Evolutionary conservation across 2,329 filamentous ascomycete genomes (phyloP).

Genomic region (Penicillium sp.): DNA sequence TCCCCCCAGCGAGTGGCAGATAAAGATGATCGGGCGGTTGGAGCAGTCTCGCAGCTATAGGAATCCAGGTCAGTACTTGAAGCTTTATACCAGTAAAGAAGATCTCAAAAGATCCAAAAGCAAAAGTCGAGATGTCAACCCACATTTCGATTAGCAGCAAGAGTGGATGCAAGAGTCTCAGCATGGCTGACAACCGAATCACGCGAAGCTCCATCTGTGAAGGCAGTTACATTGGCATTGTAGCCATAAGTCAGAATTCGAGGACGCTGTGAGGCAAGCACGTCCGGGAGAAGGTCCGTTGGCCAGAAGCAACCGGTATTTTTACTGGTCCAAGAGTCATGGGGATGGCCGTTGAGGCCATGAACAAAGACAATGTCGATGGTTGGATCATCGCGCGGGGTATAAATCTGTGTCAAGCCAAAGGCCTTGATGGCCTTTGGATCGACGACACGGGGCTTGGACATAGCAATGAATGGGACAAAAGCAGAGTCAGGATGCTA

Average conservation of each 20-base stretch:
- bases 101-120: neutral
- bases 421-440: constrained; percentile 33
- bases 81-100: neutral
- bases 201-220: constrained; percentile 56
- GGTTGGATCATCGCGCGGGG: constrained; percentile 35
- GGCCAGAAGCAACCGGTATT: constrained; percentile 64
- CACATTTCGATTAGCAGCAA: constrained; percentile 62
- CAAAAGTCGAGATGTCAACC: constrained; percentile 9
- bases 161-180: constrained; percentile 62
- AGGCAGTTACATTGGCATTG: constrained; percentile 62
- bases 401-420: constrained; percentile 45
- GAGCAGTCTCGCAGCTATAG: constrained; percentile 46
- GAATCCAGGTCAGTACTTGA: constrained; percentile 1
- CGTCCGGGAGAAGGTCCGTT: constrained; percentile 61
- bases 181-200: constrained; percentile 70
- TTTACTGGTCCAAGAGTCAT: constrained; percentile 60
- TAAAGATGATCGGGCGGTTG: constrained; percentile 69
- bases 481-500: constrained; percentile 1
- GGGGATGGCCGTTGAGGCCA: constrained; percentile 65
- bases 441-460: constrained; percentile 15
- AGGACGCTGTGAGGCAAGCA: constrained; percentile 57
- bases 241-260: constrained; percentile 72
- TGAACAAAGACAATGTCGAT: constrained; percentile 67
- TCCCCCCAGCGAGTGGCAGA: constrained; percentile 71
- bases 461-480: constrained; percentile 15